These are phyloP conservation scores for Neodidymelliopsis sp. DNA, from an alignment of 2,329 filamentous ascomycete species.

Conservation along the genomic window DNA sequence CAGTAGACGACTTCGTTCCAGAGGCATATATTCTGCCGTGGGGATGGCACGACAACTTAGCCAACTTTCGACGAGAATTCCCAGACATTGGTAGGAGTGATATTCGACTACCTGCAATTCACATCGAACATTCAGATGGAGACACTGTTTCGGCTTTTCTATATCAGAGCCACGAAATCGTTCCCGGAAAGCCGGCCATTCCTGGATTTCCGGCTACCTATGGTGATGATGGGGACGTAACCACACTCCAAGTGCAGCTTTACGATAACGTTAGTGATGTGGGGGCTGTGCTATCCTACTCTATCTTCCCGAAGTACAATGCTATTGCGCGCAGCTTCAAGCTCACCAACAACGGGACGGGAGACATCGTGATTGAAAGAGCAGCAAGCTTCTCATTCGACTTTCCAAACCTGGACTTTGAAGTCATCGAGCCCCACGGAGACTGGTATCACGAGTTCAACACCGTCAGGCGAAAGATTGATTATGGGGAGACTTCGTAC, in stretches of 20 bases:
- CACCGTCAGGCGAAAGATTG: slow-evolving; percentile 62
- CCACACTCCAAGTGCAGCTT: slow-evolving; percentile 65
- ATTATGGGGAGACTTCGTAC: slow-evolving; percentile 58
- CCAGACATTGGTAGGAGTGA: slow-evolving; percentile 71
- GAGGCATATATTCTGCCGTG: slow-evolving; percentile 49
- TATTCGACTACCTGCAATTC: slow-evolving; percentile 67
- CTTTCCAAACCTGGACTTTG: slow-evolving; percentile 65
- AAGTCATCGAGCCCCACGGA: slow-evolving; percentile 68
- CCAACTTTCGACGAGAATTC: slow-evolving; percentile 66
- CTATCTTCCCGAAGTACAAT: slow-evolving; percentile 68
- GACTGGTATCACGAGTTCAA: slow-evolving; percentile 69
- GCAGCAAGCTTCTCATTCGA: slow-evolving; percentile 69
- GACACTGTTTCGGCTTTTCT: slow-evolving; percentile 66
- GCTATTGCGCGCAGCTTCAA: slow-evolving; percentile 68
- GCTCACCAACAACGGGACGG: slow-evolving; percentile 65
- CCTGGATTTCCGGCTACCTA: slow-evolving; percentile 67
- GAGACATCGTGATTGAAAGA: slow-evolving; percentile 62
- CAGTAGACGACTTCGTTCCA: slow-evolving; percentile 60
- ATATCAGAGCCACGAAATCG: slow-evolving; percentile 65
- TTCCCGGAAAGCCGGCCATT: slow-evolving; percentile 64
- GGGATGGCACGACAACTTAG: slow-evolving; percentile 63
- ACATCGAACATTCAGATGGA: slow-evolving; percentile 65
- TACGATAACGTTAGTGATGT: slow-evolving; percentile 67
- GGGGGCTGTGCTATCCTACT: slow-evolving; percentile 67
- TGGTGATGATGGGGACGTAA: slow-evolving; percentile 63